Percentiles rank a stretch among this genome's conserved stretches.
phyloP scores from a whole-genome alignment of 768 basidiomycete species.

The Lactarius trivialis region DNA sequence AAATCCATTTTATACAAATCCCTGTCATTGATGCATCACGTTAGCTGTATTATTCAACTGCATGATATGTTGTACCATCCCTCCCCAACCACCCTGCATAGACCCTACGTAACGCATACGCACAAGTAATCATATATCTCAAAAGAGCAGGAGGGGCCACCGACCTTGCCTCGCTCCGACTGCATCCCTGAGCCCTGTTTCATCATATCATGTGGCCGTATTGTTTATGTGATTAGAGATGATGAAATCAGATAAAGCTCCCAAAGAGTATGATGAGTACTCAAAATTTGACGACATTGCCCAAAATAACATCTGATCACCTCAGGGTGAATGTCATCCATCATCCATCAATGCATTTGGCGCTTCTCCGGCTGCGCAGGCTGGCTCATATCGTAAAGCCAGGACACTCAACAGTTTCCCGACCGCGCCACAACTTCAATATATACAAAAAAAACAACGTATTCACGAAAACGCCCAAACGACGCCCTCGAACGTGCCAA shows the following conservation, averaged over 20 bases:
- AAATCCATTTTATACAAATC: not conserved
- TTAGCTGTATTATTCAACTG: constrained; percentile 4
- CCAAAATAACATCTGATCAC: no score
- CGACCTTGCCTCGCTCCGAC: not conserved
- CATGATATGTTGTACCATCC: constrained; percentile 6
- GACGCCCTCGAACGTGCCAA: constrained; percentile 62
- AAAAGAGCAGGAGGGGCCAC: not conserved
- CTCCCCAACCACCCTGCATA: constrained; percentile 4
- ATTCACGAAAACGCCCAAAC: constrained; percentile 35
- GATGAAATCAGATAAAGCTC: not conserved
- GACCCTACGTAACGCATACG: constrained; percentile 7
- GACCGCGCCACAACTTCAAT: no score
- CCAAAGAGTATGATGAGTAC: no score
- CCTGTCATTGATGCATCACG: not conserved
- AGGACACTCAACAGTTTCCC: no score
- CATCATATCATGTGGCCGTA: not conserved
- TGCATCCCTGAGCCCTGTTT: not conserved
- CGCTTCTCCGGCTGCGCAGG: no score
- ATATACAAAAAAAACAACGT: not conserved
- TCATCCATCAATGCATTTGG: no score
- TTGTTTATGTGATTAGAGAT: no score
- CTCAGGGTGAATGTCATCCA: not conserved
- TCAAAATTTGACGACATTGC: no score
- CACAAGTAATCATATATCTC: constrained; percentile 1
- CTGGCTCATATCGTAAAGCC: no score